Evolutionary conservation across 1,139 yeast species (phyloP).

Genomic region (Dujonia santamariae): DNA sequence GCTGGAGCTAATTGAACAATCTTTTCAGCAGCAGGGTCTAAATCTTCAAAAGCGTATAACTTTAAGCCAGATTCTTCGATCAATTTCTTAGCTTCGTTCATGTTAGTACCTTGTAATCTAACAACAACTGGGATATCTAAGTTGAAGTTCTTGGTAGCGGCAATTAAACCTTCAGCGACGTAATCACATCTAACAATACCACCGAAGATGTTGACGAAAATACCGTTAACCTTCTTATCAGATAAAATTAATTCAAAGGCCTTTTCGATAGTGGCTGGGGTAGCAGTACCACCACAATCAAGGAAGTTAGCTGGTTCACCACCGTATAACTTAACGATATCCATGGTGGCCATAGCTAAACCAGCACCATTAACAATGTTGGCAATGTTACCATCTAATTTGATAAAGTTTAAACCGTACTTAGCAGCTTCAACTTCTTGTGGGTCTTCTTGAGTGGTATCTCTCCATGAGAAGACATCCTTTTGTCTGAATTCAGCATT

Average conservation of each 20-base stretch:
- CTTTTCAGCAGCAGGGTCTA: conserved; percentile 97
- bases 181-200: conserved; percentile 99
- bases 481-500: conserved; percentile 93
- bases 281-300: conserved; percentile 99
- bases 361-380: conserved; percentile 99
- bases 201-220: conserved; percentile 97
- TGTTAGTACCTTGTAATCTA: conserved; percentile 97
- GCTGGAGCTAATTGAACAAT: conserved; percentile 70
- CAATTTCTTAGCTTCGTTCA: conserved; percentile 83
- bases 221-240: conserved; percentile 88
- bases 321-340: conserved; percentile 95
- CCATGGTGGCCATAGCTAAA: conserved; percentile 99
- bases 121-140: conserved; percentile 94
- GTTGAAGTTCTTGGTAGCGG: conserved; percentile 94
- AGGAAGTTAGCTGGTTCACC: conserved; percentile 99
- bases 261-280: conserved; percentile 95
- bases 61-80: conserved; percentile 88
- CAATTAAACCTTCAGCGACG: conserved; percentile 95
- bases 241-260: conserved; percentile 93
- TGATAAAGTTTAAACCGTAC: conserved; percentile 91
- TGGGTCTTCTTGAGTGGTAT: conserved; percentile 95
- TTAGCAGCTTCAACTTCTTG: conserved; percentile 92
- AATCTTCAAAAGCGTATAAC: conserved; percentile 86
- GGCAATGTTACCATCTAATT: conserved; percentile 97
- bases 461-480: conserved; percentile 96